Percentiles rank a stretch among this genome's conserved stretches.
Evolutionary conservation across 345 rosid genomes (phyloP).

Genomic region (Eucalyptus melliodora): DNA sequence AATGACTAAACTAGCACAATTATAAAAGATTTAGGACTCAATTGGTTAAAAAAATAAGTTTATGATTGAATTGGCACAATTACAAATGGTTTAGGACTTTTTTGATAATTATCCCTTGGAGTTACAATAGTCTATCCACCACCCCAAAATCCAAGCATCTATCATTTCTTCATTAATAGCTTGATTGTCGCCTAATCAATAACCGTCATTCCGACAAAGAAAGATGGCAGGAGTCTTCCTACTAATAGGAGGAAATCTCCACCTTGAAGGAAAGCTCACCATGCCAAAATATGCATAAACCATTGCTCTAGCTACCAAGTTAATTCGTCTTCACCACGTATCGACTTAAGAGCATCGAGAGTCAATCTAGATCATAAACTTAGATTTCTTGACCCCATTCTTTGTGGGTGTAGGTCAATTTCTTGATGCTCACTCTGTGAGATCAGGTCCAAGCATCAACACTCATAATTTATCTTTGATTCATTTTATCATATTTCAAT

Average conservation of each 20-base stretch:
- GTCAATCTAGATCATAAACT: neutral
- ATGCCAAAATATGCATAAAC: neutral
- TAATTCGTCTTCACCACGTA: neutral
- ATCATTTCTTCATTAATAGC: neutral
- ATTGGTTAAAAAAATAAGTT: no score
- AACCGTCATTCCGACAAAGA: fast-evolving
- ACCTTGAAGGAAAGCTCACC: neutral
- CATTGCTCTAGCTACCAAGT: neutral
- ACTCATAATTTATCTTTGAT: no score
- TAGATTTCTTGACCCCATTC: neutral
- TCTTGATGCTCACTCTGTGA: neutral
- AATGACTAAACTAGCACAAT: fast-evolving
- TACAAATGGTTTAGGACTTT: no score
- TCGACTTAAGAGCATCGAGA: neutral
- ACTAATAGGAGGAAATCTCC: neutral
- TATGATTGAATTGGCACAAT: fast-evolving
- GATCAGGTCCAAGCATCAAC: no score
- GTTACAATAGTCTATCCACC: neutral
- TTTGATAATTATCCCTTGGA: no score
- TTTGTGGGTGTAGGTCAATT: neutral
- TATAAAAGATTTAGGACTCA: no score
- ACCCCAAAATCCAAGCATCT: neutral
- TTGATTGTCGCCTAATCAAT: neutral
- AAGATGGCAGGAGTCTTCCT: neutral
- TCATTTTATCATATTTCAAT: no score